These are phyloP conservation scores for Moricandia arvensis DNA, from an alignment of 345 rosid genomes.

Conservation along the genomic window DNA sequence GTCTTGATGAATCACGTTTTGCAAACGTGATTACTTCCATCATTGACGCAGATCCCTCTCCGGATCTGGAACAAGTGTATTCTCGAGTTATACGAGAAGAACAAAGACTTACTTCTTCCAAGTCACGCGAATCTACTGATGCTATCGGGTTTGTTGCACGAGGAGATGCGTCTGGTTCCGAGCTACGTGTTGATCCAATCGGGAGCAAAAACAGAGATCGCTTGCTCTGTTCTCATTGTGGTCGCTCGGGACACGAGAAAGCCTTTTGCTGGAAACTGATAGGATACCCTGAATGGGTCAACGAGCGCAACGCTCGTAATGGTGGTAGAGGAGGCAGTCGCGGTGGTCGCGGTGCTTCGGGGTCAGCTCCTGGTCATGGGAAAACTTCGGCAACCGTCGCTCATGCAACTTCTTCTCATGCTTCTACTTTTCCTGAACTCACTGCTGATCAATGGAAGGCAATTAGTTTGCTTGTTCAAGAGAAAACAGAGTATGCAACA, in stretches of 20 bases:
- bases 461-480: not conserved
- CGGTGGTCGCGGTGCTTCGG: not conserved
- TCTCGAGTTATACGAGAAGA: not conserved
- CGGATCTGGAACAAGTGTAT: not conserved
- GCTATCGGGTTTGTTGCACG: not conserved
- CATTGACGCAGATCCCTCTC: not conserved
- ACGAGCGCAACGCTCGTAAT: not conserved
- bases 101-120: accelerated
- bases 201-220: not conserved
- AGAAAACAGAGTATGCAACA: not conserved
- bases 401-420: not conserved
- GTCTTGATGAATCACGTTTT: not conserved
- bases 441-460: not conserved
- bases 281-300: not conserved
- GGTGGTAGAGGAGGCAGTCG: not conserved
- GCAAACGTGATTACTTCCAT: not conserved
- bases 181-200: not conserved
- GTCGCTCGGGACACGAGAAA: not conserved
- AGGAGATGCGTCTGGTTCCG: not conserved
- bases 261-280: not conserved
- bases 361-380: not conserved
- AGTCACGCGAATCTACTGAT: not conserved
- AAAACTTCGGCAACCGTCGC: not conserved
- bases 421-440: accelerated
- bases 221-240: not conserved